Evolutionary conservation across 306 rosid species (phyloP), one percentile per base, ranked within the genome.

Genomic region (Styphnolobium japonicum): DNA sequence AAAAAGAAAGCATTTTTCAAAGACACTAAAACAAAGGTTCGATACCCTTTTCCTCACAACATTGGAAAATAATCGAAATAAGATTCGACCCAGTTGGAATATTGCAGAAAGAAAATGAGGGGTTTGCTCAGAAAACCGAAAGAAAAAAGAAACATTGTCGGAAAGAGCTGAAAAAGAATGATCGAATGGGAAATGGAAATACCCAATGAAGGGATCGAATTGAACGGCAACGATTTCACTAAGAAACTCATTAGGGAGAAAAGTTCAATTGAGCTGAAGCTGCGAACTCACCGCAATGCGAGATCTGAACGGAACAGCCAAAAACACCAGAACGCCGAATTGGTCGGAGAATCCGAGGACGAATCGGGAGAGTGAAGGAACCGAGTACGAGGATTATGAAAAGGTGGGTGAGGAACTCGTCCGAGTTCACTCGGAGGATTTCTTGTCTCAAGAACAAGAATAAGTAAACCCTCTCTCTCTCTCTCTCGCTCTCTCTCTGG

Each of bases 371-470:
- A n/a, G n/a, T n/a, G n/a, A n/a, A n/a, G n/a, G n/a, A n/a, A n/a
- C n/a, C n/a, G n/a, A n/a, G n/a, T n/a, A n/a, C n/a, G n/a, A n/a
- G n/a, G n/a, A n/a, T n/a, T n/a, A 46, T 39, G 22, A 49, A 34
- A 64, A n/a, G n/a, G n/a, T 4, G 49, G 45, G 55, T 29, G 42
- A 45, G 70, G 31, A n/a, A n/a, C n/a, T 76, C 87, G 84, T 8
- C 60, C 87, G 75, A 75, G 94, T 78, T 75, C 75, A 85, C 89
- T 87, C 89, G 42, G 71, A 46, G 19, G 46, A 55, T n/a, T 82
- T 82, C 62, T 56, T 40, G 75, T 31, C n/a, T n/a, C n/a, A n/a
- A n/a, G n/a, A n/a, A n/a, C n/a, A n/a, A n/a, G n/a, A n/a, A n/a
- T n/a, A n/a, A n/a, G n/a, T n/a, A n/a, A n/a, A n/a, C n/a, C 81